A percentile compares a stretch with the other conserved stretches of the same genome.
Conservation (phyloP, 306 rosid species). For the Amphicarpaea edgeworthii region DNA sequence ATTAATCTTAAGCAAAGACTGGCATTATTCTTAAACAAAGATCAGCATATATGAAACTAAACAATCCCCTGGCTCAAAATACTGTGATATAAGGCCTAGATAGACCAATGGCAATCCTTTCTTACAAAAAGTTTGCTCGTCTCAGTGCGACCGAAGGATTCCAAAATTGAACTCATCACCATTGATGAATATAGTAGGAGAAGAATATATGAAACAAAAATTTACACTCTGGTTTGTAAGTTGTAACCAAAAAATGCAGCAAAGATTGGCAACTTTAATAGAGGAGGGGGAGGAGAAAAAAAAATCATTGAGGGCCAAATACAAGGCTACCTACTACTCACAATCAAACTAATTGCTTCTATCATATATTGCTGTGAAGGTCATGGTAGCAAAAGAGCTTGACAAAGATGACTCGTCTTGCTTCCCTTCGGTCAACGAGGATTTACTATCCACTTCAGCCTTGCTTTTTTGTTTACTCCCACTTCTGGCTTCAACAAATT, state of each 20-base stretch:
- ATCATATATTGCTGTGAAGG: conserved; percentile 58
- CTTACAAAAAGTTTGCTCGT: background rate
- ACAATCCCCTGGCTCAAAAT: background rate
- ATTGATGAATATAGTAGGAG: conserved; percentile 6
- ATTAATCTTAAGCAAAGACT: conserved; percentile 3
- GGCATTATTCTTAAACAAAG: conserved; percentile 15
- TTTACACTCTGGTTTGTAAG: background rate
- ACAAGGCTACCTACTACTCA: background rate
- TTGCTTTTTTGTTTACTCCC: conserved; percentile 40
- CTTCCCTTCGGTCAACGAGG: conserved; percentile 48
- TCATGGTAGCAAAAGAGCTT: conserved; percentile 67
- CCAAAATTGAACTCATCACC: conserved; percentile 9
- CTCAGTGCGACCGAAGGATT: background rate
- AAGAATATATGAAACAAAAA: background rate
- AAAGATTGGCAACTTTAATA: background rate
- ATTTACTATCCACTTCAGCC: conserved; percentile 43
- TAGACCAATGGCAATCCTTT: background rate
- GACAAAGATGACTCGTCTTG: conserved; percentile 54
- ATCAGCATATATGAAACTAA: background rate
- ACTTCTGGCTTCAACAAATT: conserved; percentile 50
- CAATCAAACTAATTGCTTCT: conserved; percentile 9
- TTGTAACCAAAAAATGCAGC: background rate
- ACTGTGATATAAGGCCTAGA: background rate
- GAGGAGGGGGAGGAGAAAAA: background rate
- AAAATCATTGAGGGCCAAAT: background rate